A percentile compares a stretch with the other conserved stretches of the same genome.
Conservation (phyloP, 2,329 filamentous ascomycete genomes). For the Epichloe elymi region DNA sequence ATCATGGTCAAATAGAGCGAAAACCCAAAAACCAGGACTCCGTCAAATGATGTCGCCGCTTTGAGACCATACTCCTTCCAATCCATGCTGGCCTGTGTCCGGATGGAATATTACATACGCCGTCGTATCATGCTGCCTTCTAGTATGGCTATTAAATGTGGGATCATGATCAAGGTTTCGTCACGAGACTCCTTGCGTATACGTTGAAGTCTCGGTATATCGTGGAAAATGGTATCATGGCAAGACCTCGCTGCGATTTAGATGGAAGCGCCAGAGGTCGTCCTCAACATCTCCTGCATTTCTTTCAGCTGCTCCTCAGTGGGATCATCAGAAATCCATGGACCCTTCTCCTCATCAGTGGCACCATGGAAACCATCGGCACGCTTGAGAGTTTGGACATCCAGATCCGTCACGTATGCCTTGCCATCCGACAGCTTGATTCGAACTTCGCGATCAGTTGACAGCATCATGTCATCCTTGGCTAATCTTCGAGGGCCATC, state of each 20-base stretch:
- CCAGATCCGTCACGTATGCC: conserved; percentile 82
- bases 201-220: background rate
- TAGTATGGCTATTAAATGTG: background rate
- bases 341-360: conserved; percentile 75
- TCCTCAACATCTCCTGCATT: conserved; percentile 39
- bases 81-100: background rate
- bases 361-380: conserved; percentile 74
- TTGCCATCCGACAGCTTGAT: conserved; percentile 63
- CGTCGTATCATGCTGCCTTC: background rate
- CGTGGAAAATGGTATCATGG: background rate
- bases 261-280: conserved; percentile 10
- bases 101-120: background rate
- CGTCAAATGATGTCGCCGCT: background rate
- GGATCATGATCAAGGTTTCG: background rate
- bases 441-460: conserved; percentile 86
- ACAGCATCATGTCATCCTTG: conserved; percentile 99
- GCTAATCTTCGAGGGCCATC: conserved; percentile 77
- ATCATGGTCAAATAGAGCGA: background rate
- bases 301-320: conserved; percentile 46
- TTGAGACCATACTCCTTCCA: background rate
- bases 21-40: background rate
- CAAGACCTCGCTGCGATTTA: background rate
- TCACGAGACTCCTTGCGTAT: background rate
- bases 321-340: conserved; percentile 65
- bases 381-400: conserved; percentile 77